A percentile compares a stretch with the other conserved stretches of the same genome.
These are phyloP conservation scores for Magnolia officinalis DNA, from an alignment of 164 flowering plant genomes.

Conservation along the genomic window DNA sequence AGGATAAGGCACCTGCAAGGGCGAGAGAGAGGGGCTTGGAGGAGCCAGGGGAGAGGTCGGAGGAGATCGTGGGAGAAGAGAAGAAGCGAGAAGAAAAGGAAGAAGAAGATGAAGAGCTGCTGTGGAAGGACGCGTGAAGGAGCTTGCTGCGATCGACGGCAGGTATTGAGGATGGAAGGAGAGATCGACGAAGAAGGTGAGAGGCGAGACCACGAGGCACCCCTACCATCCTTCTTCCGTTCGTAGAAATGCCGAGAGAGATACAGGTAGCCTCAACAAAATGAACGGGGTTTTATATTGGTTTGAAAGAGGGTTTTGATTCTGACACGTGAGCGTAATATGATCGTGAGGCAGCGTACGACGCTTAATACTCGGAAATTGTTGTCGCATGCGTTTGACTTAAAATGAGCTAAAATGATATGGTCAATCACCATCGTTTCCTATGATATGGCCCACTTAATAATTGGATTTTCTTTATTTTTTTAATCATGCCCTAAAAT, in stretches of 20 bases:
- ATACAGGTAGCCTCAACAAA: no score
- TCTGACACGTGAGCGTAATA: no score
- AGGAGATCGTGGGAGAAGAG: background rate
- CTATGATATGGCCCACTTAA: no score
- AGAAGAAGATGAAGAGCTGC: background rate
- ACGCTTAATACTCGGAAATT: no score
- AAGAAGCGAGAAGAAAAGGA: background rate
- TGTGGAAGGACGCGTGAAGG: background rate
- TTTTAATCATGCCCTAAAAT: no score
- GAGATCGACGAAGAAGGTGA: background rate
- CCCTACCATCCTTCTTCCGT: background rate
- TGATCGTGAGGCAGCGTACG: no score
- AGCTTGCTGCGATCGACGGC: background rate
- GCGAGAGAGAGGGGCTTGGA: constrained; percentile 12
- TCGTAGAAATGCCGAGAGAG: background rate
- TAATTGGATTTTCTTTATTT: no score
- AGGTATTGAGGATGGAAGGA: background rate
- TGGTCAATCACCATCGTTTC: no score
- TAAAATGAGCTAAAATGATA: no score
- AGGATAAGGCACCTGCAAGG: constrained; percentile 43
- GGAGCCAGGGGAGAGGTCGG: background rate
- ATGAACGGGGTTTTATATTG: no score
- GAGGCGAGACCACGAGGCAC: background rate
- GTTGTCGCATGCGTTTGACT: no score
- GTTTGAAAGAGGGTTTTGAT: no score